Evolutionary conservation across 352 stramenopile genomes (phyloP).

Genomic region (Globisporangium uncinulatum): DNA sequence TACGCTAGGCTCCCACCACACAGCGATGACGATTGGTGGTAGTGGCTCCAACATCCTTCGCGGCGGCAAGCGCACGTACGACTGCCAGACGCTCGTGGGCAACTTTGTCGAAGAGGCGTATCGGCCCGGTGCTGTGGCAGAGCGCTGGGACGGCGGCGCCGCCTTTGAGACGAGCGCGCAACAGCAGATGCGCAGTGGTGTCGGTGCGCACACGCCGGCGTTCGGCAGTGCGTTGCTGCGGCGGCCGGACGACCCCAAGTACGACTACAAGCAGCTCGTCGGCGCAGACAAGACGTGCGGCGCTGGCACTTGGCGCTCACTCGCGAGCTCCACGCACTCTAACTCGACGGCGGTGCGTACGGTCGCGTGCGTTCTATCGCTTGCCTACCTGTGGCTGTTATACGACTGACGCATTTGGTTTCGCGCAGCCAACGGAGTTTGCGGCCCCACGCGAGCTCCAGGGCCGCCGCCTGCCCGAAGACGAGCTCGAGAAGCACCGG

Average conservation of each 20-base stretch:
- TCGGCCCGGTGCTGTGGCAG: conserved; percentile 39
- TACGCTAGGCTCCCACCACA: neutral
- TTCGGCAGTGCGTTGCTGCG: conserved; percentile 57
- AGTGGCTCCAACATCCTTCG: conserved; percentile 79
- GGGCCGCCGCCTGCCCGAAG: conserved; percentile 27
- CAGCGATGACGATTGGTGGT: conserved; percentile 32
- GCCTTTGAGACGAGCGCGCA: conserved; percentile 53
- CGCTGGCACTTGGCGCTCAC: conserved; percentile 45
- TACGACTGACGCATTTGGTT: neutral
- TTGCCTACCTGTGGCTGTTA: neutral
- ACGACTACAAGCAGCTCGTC: conserved; percentile 64
- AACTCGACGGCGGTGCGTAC: conserved; percentile 34
- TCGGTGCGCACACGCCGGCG: conserved; percentile 17
- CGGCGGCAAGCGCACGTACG: conserved; percentile 67
- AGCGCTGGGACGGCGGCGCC: conserved; percentile 31
- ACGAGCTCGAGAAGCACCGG: conserved; percentile 51
- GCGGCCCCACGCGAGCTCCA: conserved; percentile 58
- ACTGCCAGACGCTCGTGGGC: conserved; percentile 74
- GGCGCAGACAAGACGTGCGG: conserved; percentile 50
- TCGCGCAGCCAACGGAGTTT: conserved; percentile 44
- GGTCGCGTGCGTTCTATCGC: neutral
- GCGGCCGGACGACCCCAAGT: conserved; percentile 45
- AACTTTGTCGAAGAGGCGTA: conserved; percentile 83
- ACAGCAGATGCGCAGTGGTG: conserved; percentile 52
- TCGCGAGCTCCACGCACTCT: conserved; percentile 49